Conservation (phyloP, 2,329 filamentous ascomycete species). For the Fusarium armeniacum region DNA sequence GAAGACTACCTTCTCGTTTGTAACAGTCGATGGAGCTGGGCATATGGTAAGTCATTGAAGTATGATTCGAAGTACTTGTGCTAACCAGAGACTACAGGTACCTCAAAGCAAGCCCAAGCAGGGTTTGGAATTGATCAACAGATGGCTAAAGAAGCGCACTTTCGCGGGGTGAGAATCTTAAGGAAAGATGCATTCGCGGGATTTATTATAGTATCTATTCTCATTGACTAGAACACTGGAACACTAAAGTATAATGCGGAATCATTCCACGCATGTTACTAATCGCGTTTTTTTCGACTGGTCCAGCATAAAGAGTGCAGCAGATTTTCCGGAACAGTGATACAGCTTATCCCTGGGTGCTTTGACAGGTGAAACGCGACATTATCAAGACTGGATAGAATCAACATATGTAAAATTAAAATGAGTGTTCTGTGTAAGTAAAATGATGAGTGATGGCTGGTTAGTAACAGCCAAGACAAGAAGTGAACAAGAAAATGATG, state of each 20-base stretch:
- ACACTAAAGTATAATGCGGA: too few species aligned
- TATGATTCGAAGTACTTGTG: fast-evolving
- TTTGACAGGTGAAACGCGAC: fast-evolving
- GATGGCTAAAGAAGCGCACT: constrained; percentile 26
- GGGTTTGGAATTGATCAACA: constrained; percentile 15
- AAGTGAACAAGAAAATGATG: constrained; percentile 8
- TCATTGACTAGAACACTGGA: too few species aligned
- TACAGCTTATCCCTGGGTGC: background rate
- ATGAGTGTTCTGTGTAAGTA: constrained; percentile 14
- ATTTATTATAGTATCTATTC: background rate
- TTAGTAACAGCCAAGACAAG: background rate
- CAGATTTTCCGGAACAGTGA: background rate
- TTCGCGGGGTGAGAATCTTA: background rate
- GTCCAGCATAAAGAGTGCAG: background rate
- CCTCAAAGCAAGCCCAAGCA: constrained; percentile 23
- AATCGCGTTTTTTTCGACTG: too few species aligned
- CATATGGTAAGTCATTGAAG: constrained; percentile 30
- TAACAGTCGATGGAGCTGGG: constrained; percentile 32
- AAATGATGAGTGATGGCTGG: background rate
- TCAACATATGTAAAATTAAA: background rate
- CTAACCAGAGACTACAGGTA: background rate
- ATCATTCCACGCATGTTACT: too few species aligned
- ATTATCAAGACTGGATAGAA: background rate
- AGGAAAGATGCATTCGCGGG: background rate
- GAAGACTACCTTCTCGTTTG: constrained; percentile 29